These are phyloP conservation scores for Citrus inodora DNA, from an alignment of 345 rosid genomes.

Conservation along the genomic window DNA sequence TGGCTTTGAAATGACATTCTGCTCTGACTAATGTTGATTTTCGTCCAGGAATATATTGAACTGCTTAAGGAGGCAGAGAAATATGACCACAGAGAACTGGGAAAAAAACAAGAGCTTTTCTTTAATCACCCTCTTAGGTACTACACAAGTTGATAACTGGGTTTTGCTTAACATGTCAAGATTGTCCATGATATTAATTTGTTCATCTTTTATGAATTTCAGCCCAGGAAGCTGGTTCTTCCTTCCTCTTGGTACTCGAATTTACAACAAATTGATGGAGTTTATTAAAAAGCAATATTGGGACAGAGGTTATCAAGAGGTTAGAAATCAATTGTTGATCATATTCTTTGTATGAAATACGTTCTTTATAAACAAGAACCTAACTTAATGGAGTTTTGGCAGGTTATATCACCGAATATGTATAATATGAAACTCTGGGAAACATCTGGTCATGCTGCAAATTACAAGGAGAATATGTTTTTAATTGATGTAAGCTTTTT, in stretches of 20 bases:
- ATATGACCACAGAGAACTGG: constrained; percentile 88
- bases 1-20: constrained; percentile 1
- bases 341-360: neutral
- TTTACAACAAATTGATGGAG: constrained; percentile 80
- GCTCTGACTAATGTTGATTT: constrained; percentile 1
- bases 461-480: constrained; percentile 97
- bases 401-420: constrained; percentile 94
- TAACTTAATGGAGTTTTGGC: constrained; percentile 25
- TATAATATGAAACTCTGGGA: constrained; percentile 97
- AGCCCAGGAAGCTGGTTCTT: constrained; percentile 99
- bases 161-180: neutral
- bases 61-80: constrained; percentile 84
- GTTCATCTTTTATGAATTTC: constrained; percentile 26
- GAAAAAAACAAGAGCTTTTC: constrained; percentile 90
- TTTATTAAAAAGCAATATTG: constrained; percentile 73
- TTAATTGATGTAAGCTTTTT: constrained; percentile 66
- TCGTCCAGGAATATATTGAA: constrained; percentile 65
- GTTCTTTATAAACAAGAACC: constrained; percentile 1
- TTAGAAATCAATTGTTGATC: constrained; percentile 22
- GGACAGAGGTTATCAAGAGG: constrained; percentile 94
- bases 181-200: constrained; percentile 11
- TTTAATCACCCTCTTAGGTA: constrained; percentile 86
- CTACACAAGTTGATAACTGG: neutral
- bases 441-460: constrained; percentile 93
- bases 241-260: constrained; percentile 83